These are phyloP conservation scores for Sphagnum tenellum DNA, from an alignment of 225 moss, liverwort and hornwort species.

Conservation along the genomic window DNA sequence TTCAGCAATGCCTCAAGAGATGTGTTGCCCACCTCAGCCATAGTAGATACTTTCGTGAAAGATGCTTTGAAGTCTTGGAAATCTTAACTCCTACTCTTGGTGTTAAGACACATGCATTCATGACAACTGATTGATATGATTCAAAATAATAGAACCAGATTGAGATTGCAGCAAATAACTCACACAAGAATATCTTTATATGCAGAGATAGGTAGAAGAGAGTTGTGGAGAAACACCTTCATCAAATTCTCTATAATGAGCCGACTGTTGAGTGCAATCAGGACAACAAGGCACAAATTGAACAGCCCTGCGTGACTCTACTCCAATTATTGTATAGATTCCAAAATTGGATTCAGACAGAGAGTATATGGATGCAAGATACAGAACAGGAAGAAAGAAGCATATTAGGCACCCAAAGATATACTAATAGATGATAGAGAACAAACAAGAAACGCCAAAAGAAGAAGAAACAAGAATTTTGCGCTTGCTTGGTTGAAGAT, in stretches of 20 bases:
- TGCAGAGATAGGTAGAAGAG: not conserved
- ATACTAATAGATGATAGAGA: not conserved
- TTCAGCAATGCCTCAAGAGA: not conserved
- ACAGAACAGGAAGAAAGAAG: no score
- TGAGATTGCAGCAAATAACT: not conserved
- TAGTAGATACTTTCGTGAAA: not conserved
- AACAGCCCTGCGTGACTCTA: constrained; percentile 95
- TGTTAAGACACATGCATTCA: not conserved
- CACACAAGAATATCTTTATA: no score
- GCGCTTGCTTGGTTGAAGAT: constrained; percentile 64
- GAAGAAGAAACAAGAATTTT: not conserved
- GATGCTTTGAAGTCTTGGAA: not conserved
- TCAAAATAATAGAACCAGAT: not conserved
- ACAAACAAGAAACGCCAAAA: not conserved
- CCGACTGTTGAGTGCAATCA: constrained; percentile 72
- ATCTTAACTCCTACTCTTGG: not conserved
- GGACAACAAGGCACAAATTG: constrained; percentile 79
- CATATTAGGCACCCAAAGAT: not conserved
- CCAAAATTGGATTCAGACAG: no score
- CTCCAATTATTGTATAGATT: constrained; percentile 5
- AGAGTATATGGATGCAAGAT: no score
- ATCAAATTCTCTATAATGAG: constrained; percentile 88
- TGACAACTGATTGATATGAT: not conserved
- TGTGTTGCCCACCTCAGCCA: not conserved
- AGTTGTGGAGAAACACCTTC: constrained; percentile 46